Conservation (phyloP, 495 filamentous ascomycete species). For the Lentithecium fluviatile region DNA sequence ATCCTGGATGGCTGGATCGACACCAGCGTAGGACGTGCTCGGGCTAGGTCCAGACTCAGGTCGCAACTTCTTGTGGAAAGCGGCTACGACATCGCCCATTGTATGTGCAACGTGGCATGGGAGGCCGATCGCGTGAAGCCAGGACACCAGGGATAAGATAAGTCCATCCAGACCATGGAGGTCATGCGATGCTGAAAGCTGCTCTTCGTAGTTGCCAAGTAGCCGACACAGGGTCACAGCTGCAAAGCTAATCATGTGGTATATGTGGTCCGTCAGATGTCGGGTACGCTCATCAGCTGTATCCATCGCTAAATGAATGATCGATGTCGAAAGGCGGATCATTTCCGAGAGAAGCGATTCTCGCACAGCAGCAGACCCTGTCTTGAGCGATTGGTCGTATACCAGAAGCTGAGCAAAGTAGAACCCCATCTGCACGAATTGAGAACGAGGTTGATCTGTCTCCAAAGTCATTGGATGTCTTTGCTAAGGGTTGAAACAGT, state of each 20-base stretch:
- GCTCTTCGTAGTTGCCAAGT: constrained; percentile 43
- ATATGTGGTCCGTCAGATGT: constrained; percentile 51
- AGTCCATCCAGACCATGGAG: constrained; percentile 42
- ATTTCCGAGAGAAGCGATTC: constrained; percentile 48
- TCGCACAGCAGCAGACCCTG: constrained; percentile 40
- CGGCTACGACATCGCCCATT: constrained; percentile 44
- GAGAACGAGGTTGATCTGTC: constrained; percentile 49
- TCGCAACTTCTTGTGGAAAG: constrained; percentile 35
- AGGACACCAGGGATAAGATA: constrained; percentile 43
- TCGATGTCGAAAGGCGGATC: constrained; percentile 46
- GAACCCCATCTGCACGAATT: constrained; percentile 52
- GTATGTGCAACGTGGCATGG: constrained; percentile 51
- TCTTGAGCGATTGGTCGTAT: constrained; percentile 47
- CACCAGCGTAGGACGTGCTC: constrained; percentile 18
- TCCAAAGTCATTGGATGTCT: not conserved
- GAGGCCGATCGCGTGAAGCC: constrained; percentile 48
- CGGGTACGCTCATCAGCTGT: constrained; percentile 49
- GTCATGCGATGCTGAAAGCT: constrained; percentile 38
- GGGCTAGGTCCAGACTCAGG: constrained; percentile 23
- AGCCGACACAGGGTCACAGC: constrained; percentile 48
- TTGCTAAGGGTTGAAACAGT: not conserved
- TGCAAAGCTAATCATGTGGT: constrained; percentile 52
- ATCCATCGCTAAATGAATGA: constrained; percentile 50
- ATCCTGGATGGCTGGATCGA: constrained; percentile 19
- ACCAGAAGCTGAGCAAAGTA: constrained; percentile 49